A percentile compares a stretch with the other conserved stretches of the same genome.
These are phyloP conservation scores for Sugiyamaella marilandica DNA, from an alignment of 805 yeast species.

Conservation along the genomic window DNA sequence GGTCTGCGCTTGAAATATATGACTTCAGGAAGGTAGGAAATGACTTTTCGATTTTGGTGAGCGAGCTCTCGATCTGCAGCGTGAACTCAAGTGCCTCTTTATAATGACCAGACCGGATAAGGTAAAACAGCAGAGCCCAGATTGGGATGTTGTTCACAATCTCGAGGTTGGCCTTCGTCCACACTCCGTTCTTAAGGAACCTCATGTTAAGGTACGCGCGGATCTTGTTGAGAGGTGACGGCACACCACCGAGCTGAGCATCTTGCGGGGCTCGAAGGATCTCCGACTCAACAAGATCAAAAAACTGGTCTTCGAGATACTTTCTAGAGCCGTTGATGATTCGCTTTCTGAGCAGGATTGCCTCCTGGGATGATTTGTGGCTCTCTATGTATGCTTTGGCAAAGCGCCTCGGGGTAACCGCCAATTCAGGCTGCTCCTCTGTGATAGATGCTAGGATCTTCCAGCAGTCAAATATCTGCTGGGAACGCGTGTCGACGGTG, in stretches of 20 bases:
- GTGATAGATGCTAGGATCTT: conserved; percentile 51
- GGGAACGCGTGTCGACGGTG: conserved; percentile 53
- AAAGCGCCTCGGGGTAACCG: conserved; percentile 31
- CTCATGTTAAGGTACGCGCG: conserved; percentile 53
- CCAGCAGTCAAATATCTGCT: conserved; percentile 74
- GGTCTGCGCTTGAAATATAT: conserved; percentile 52
- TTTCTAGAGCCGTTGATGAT: conserved; percentile 52
- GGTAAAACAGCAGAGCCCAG: conserved; percentile 89
- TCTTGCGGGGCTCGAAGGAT: conserved; percentile 48
- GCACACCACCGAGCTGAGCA: conserved; percentile 57
- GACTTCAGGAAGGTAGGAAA: conserved; percentile 77
- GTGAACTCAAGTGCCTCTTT: conserved; percentile 74
- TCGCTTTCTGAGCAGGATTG: conserved; percentile 34
- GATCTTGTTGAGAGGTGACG: conserved; percentile 68
- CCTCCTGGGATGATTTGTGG: conserved; percentile 29
- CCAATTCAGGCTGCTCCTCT: conserved; percentile 21
- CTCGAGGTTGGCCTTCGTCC: conserved; percentile 53
- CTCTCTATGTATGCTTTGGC: conserved; percentile 31
- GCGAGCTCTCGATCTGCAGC: conserved; percentile 57
- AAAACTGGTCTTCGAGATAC: conserved; percentile 73
- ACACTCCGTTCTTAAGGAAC: conserved; percentile 40
- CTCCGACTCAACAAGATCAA: conserved; percentile 61
- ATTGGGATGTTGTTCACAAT: conserved; percentile 79
- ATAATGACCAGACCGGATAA: conserved; percentile 77
- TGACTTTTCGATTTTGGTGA: conserved; percentile 78